Conservation (phyloP, 1,284 basidiomycete species). For the Ustilago loliicola region DNA sequence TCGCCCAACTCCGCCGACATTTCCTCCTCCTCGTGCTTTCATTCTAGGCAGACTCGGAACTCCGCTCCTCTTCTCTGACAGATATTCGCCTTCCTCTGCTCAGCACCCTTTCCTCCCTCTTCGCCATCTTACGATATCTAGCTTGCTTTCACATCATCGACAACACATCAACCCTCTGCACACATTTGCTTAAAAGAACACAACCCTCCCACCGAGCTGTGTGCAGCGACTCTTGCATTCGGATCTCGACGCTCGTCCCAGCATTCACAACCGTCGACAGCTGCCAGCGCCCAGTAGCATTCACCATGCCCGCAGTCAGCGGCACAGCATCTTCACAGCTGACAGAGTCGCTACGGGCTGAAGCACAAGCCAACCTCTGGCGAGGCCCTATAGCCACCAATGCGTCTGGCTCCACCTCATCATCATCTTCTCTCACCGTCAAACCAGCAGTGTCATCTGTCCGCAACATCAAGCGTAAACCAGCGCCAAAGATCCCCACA, state of each 20-base stretch:
- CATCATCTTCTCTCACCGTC: slow-evolving; percentile 5
- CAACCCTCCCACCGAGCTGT: neutral
- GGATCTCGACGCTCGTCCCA: neutral
- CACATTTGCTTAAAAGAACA: neutral
- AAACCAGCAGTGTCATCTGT: slow-evolving; percentile 11
- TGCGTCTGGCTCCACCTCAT: neutral
- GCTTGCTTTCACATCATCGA: neutral
- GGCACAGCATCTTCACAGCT: slow-evolving; percentile 4
- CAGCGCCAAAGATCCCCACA: slow-evolving; percentile 19
- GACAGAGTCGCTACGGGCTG: slow-evolving; percentile 4
- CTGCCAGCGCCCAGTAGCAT: neutral
- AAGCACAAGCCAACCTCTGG: slow-evolving; percentile 29
- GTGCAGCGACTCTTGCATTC: neutral
- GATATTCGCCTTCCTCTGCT: neutral
- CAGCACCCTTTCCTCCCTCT: neutral
- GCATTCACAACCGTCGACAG: neutral
- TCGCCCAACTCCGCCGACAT: slow-evolving; percentile 6
- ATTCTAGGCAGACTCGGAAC: slow-evolving; percentile 7
- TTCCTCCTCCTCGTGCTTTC: slow-evolving; percentile 2
- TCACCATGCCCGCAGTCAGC: slow-evolving; percentile 12
- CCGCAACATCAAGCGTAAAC: slow-evolving; percentile 30
- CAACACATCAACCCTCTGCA: neutral
- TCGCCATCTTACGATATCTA: neutral
- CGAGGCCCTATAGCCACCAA: slow-evolving; percentile 12
- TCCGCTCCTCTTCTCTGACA: slow-evolving; percentile 11